Percentiles rank a stretch among this genome's conserved stretches.
phyloP scores from a whole-genome alignment of 2,329 filamentous ascomycete genomes.

The Fusarium nanum region DNA sequence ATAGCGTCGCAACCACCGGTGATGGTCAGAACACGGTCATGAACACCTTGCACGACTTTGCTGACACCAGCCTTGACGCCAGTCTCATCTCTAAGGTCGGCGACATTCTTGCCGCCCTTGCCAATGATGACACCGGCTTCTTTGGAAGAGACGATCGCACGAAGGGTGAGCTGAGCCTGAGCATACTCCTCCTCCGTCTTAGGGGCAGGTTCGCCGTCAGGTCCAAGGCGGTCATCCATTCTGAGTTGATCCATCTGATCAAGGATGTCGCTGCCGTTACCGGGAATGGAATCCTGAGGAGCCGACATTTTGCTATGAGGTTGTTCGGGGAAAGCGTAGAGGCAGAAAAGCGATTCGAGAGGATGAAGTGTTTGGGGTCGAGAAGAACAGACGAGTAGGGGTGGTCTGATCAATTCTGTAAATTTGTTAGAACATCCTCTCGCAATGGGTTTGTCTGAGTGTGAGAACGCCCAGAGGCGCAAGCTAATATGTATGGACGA shows the following conservation, averaged over 20 bases:
- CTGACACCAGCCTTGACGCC: constrained; percentile 98
- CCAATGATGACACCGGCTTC: constrained; percentile 99
- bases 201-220: constrained; percentile 81
- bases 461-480: constrained; percentile 25
- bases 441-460: neutral
- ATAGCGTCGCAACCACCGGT: constrained; percentile 90
- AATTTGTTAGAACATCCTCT: constrained; percentile 11
- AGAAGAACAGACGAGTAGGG: constrained; percentile 13
- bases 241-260: constrained; percentile 75
- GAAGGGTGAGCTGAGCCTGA: constrained; percentile 89
- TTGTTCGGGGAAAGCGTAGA: constrained; percentile 33
- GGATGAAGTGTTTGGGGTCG: constrained; percentile 13
- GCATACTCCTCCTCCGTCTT: constrained; percentile 98
- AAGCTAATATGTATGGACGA: constrained; percentile 17
- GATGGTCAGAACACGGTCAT: constrained; percentile 96
- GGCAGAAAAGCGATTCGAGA: constrained; percentile 25
- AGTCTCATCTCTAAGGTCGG: constrained; percentile 95
- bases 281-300: constrained; percentile 66
- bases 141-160: constrained; percentile 98
- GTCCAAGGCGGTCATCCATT: constrained; percentile 73
- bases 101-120: constrained; percentile 98
- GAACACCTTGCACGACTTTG: constrained; percentile 97
- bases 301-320: constrained; percentile 65
- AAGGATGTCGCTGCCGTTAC: constrained; percentile 70
- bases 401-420: constrained; percentile 23